A percentile compares a stretch with the other conserved stretches of the same genome.
phyloP scores from a whole-genome alignment of 345 rosid species.

The Psidium guajava region DNA sequence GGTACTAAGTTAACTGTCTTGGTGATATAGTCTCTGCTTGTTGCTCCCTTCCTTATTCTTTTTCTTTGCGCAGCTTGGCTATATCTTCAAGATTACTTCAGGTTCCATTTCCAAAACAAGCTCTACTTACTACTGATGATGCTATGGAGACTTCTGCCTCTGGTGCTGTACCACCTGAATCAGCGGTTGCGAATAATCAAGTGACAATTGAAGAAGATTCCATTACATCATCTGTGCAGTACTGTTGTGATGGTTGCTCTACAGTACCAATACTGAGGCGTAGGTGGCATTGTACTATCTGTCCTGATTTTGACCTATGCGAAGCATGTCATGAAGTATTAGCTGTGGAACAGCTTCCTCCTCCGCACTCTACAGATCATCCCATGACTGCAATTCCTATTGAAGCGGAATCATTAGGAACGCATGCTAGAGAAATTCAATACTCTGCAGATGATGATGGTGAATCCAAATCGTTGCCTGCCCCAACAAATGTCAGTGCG shows the following conservation, averaged over 20 bases:
- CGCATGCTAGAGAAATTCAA: constrained; percentile 70
- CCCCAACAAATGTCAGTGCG: constrained; percentile 26
- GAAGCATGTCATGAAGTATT: constrained; percentile 89
- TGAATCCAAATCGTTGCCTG: constrained; percentile 46
- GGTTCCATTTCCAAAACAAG: constrained; percentile 98
- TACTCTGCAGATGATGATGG: constrained; percentile 61
- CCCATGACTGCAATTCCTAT: constrained; percentile 93
- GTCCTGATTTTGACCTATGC: constrained; percentile 97
- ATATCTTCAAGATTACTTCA: constrained; percentile 97
- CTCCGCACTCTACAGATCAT: constrained; percentile 93
- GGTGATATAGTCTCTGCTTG: neutral
- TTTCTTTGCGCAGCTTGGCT: constrained; percentile 58
- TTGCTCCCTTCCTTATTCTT: constrained; percentile 3
- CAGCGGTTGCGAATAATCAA: constrained; percentile 56
- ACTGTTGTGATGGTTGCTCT: constrained; percentile 97
- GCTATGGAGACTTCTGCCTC: constrained; percentile 48
- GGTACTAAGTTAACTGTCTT: constrained; percentile 25
- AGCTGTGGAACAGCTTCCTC: constrained; percentile 76
- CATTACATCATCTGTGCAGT: constrained; percentile 89
- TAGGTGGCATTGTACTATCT: constrained; percentile 98
- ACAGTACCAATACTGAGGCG: constrained; percentile 90
- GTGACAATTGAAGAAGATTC: constrained; percentile 96
- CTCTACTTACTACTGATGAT: constrained; percentile 80
- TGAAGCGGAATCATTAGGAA: constrained; percentile 84
- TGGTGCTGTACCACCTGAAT: constrained; percentile 42